phyloP scores from a whole-genome alignment of 139 green algal genomes.

The Chlamydomonas eustigma region DNA sequence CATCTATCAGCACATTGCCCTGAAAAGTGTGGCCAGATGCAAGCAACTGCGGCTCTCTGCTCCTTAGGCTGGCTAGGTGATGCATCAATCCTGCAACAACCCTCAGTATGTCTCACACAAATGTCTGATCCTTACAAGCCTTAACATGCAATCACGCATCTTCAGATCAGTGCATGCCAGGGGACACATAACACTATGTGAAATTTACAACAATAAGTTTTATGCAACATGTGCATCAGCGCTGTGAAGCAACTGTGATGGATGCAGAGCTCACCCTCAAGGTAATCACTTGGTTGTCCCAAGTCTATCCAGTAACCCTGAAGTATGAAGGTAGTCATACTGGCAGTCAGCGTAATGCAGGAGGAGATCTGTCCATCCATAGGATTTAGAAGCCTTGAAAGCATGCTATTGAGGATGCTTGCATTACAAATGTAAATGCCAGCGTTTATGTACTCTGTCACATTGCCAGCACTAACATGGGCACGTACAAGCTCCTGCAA shows the following conservation, averaged over 20 bases:
- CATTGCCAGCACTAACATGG: conserved; percentile 99
- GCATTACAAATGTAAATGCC: conserved; percentile 91
- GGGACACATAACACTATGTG: not conserved
- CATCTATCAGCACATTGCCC: conserved; percentile 73
- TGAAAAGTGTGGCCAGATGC: conserved; percentile 42
- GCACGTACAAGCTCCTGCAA: conserved; percentile 89
- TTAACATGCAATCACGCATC: not conserved
- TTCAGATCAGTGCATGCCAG: not conserved
- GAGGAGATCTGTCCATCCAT: conserved; percentile 97
- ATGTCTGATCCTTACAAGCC: not conserved
- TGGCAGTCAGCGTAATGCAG: conserved; percentile 76
- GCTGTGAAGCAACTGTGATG: not conserved
- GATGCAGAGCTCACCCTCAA: conserved; percentile 30
- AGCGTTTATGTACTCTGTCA: too few relatives aligned
- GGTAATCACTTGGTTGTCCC: conserved; percentile 74
- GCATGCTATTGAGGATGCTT: conserved; percentile 87
- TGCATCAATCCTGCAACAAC: conserved; percentile 60
- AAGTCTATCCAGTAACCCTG: conserved; percentile 99
- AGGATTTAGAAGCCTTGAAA: conserved; percentile 80
- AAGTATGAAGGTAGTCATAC: conserved; percentile 86
- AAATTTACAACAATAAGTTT: not conserved
- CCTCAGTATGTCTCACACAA: not conserved
- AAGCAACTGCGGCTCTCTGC: conserved; percentile 48
- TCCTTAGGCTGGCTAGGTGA: conserved; percentile 77
- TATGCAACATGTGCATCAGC: not conserved